phyloP scores from a whole-genome alignment of 108 stramenopile species.

The Chaetoceros muelleri region DNA sequence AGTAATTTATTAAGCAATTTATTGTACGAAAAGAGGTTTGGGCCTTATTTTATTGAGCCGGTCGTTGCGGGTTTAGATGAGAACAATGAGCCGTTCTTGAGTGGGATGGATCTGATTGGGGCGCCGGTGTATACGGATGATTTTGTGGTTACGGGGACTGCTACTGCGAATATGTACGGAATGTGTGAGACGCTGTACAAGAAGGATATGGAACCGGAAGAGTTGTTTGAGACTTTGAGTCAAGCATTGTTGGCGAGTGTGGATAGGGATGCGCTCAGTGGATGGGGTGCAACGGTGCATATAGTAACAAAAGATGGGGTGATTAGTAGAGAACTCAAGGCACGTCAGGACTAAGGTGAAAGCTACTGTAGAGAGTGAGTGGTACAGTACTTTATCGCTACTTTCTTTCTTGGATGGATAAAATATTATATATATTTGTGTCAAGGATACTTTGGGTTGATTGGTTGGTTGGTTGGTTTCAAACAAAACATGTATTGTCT shows the following conservation, averaged over 20 bases:
- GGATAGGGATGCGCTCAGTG: conserved; percentile 94
- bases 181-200: conserved; percentile 97
- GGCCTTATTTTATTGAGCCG: conserved; percentile 96
- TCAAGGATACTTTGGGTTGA: no score
- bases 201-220: conserved; percentile 91
- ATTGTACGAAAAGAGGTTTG: conserved; percentile 97
- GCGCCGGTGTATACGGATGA: conserved; percentile 83
- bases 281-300: conserved; percentile 99
- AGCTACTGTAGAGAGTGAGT: no score
- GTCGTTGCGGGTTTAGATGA: conserved; percentile 93
- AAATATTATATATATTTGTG: no score
- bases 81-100: conserved; percentile 79
- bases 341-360: conserved; percentile 87
- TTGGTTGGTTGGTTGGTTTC: no score
- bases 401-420: no score
- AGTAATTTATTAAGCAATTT: conserved; percentile 78
- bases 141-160: conserved; percentile 97
- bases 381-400: no score
- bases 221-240: conserved; percentile 93
- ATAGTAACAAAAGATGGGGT: conserved; percentile 88
- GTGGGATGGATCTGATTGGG: conserved; percentile 96
- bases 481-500: no score
- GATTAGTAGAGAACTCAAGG: conserved; percentile 82
- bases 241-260: conserved; percentile 94
- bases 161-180: conserved; percentile 94